Evolutionary conservation across 2,329 filamentous ascomycete genomes (phyloP).

Genomic region (Aureobasidium melanogenum): DNA sequence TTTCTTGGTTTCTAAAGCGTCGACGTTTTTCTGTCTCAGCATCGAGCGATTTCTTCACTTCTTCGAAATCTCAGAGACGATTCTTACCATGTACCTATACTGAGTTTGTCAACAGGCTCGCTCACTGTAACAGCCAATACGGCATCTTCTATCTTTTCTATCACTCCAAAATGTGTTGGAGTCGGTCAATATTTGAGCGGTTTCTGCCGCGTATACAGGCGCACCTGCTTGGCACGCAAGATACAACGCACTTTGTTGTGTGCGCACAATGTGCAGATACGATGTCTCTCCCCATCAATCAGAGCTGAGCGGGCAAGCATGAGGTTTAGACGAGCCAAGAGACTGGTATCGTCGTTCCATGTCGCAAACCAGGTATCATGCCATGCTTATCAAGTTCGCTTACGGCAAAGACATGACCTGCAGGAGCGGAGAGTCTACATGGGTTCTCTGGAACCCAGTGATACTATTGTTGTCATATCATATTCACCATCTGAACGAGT

Average conservation of each 20-base stretch:
- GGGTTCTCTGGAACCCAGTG: background rate
- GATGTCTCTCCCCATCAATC: background rate
- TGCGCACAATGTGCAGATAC: background rate
- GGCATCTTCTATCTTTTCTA: background rate
- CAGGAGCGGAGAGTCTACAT: background rate
- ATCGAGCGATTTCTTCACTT: slow-evolving; percentile 6
- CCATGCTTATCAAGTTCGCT: background rate
- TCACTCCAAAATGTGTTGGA: background rate
- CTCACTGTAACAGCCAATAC: background rate
- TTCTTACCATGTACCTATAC: background rate
- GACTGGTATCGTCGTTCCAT: background rate
- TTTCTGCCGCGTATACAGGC: background rate
- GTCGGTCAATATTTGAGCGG: background rate
- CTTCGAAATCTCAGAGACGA: background rate
- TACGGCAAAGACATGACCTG: background rate
- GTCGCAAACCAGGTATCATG: background rate
- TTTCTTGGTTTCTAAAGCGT: background rate
- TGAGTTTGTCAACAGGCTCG: slow-evolving; percentile 1
- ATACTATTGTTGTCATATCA: background rate
- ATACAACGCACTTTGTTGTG: background rate
- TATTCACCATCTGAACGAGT: background rate
- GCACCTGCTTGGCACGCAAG: background rate
- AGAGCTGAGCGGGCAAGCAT: background rate
- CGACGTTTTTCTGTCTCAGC: background rate
- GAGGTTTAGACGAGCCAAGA: slow-evolving; percentile 3